phyloP scores from a whole-genome alignment of 331 rosid genomes.

The Prunus yedoensis region DNA sequence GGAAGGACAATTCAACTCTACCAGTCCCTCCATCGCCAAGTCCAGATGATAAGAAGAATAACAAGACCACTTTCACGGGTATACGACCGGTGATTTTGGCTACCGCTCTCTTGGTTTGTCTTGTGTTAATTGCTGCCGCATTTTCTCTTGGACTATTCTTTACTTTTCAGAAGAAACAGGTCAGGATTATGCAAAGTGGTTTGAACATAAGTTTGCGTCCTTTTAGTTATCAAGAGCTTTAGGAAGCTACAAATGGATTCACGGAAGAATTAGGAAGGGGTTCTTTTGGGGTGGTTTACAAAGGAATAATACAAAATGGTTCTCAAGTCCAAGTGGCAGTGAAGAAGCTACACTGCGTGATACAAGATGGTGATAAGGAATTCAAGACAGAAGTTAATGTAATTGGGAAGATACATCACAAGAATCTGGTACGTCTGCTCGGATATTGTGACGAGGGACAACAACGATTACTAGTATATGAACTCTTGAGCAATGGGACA shows the following conservation, averaged over 20 bases:
- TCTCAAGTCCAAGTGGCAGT: conserved; percentile 29
- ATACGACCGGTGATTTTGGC: conserved; percentile 11
- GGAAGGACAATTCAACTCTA: not conserved
- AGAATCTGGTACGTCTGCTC: conserved; percentile 46
- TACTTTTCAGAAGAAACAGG: not conserved
- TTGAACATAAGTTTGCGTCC: conserved; percentile 36
- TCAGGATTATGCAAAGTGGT: not conserved
- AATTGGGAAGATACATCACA: conserved; percentile 57
- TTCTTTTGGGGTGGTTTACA: conserved; percentile 49
- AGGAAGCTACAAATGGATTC: conserved; percentile 54
- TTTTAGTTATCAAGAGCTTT: conserved; percentile 50
- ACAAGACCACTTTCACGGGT: conserved; percentile 10
- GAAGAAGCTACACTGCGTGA: conserved; percentile 33
- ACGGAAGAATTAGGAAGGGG: conserved; percentile 24
- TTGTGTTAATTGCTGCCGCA: not conserved
- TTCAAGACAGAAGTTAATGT: conserved; percentile 42
- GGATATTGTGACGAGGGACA: conserved; percentile 45
- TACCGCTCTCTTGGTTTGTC: conserved; percentile 2
- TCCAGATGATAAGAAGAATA: not conserved
- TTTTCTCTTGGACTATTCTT: not conserved
- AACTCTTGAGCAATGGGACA: conserved; percentile 52
- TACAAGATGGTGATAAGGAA: conserved; percentile 32
- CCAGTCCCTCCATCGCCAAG: not conserved
- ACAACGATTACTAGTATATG: conserved; percentile 44
- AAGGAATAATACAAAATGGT: conserved; percentile 29